Percentiles rank a stretch among this genome's conserved stretches.
These are phyloP conservation scores for Calocybe indica DNA, from an alignment of 768 basidiomycete species.

Conservation along the genomic window DNA sequence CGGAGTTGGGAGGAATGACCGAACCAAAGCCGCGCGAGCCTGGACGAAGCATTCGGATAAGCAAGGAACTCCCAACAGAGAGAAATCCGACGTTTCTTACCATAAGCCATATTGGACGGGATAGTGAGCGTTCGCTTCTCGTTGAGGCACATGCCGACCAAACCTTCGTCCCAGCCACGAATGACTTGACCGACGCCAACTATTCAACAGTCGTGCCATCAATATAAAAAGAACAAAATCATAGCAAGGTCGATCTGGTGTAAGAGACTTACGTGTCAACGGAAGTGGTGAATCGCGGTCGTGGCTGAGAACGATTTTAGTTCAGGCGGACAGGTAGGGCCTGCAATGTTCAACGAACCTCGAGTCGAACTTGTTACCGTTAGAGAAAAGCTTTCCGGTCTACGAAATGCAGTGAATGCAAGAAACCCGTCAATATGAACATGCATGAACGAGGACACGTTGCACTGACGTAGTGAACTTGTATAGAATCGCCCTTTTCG, in stretches of 20 bases:
- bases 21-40: constrained; percentile 71
- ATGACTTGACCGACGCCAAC: constrained; percentile 82
- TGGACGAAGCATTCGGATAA: constrained; percentile 17
- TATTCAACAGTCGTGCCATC: constrained; percentile 16
- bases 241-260: neutral
- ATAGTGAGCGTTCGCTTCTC: constrained; percentile 91
- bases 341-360: constrained; percentile 38
- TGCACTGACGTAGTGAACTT: constrained; percentile 70
- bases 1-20: constrained; percentile 74
- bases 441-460: neutral
- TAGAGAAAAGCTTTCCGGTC: constrained; percentile 63
- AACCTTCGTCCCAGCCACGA: constrained; percentile 79
- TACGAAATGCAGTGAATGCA: neutral
- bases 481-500: constrained; percentile 53
- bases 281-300: constrained; percentile 74
- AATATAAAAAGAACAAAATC: neutral
- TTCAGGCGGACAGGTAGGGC: neutral
- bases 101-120: constrained; percentile 75
- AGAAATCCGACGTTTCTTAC: constrained; percentile 35
- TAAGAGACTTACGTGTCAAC: constrained; percentile 56
- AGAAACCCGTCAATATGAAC: too few relatives aligned
- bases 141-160: constrained; percentile 76
- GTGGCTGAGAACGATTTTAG: constrained; percentile 29
- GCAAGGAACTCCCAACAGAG: neutral
- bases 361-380: constrained; percentile 86